A percentile compares a stretch with the other conserved stretches of the same genome.
These are phyloP conservation scores for Carex scoparia DNA, from an alignment of 176 grass and related monocot genomes.

Conservation along the genomic window DNA sequence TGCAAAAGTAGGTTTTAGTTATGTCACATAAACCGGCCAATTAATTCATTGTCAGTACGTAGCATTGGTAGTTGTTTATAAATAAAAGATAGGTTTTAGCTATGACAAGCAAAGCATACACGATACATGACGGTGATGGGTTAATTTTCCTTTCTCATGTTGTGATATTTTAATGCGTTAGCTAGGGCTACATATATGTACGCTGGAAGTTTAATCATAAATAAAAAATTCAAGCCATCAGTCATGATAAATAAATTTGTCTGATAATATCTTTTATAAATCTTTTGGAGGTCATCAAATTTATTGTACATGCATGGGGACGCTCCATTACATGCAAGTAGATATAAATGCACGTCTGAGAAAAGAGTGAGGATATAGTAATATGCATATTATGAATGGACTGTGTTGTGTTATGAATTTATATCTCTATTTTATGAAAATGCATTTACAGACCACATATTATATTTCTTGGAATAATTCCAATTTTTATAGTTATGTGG, in stretches of 20 bases:
- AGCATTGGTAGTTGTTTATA: constrained; percentile 4
- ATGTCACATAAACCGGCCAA: background rate
- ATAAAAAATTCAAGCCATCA: background rate
- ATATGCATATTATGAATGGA: no score
- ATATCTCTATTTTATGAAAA: no score
- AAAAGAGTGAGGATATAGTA: no score
- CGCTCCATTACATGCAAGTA: background rate
- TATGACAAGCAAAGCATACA: background rate
- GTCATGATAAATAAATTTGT: background rate
- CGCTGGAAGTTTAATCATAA: background rate
- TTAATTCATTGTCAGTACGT: background rate
- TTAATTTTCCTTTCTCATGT: background rate
- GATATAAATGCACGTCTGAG: background rate
- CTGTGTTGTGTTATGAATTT: no score
- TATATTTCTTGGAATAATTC: no score
- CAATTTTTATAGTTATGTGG: no score
- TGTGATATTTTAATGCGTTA: constrained; percentile 1
- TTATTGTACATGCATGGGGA: background rate
- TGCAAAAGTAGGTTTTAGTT: constrained; percentile 30
- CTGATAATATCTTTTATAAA: background rate
- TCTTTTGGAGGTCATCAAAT: background rate
- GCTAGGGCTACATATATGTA: background rate
- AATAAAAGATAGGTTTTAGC: background rate
- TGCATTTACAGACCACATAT: no score
- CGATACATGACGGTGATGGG: background rate